These are phyloP conservation scores for Yamadazyma epiphylla DNA, from an alignment of 1,139 yeast species.

Conservation along the genomic window DNA sequence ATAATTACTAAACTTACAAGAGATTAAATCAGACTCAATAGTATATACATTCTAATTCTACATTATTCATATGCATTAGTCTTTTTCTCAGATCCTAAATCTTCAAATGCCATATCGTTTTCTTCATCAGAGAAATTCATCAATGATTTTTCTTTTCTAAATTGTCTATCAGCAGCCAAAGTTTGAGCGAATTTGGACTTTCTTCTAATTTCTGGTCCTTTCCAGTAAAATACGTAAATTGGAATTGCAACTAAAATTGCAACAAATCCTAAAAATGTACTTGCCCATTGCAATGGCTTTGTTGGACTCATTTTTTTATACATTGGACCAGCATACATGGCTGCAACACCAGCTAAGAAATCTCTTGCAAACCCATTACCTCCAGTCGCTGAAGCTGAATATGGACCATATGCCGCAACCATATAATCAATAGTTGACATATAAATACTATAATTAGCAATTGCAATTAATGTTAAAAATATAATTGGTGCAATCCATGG, in stretches of 20 bases:
- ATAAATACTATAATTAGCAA: slow-evolving; percentile 34
- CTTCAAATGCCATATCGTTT: slow-evolving; percentile 11
- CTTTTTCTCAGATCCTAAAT: slow-evolving; percentile 1
- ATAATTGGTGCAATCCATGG: slow-evolving; percentile 38
- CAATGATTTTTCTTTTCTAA: slow-evolving; percentile 12
- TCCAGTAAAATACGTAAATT: slow-evolving; percentile 26
- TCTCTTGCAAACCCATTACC: slow-evolving; percentile 41
- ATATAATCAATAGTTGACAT: slow-evolving; percentile 37
- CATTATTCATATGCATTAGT: no score
- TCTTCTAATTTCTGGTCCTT: slow-evolving; percentile 23
- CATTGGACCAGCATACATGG: slow-evolving; percentile 33
- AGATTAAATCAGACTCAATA: slow-evolving; percentile 2
- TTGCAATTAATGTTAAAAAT: slow-evolving; percentile 27
- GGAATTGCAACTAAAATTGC: slow-evolving; percentile 26
- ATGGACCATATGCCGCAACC: slow-evolving; percentile 38
- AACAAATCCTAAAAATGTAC: slow-evolving; percentile 29
- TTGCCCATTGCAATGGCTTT: slow-evolving; percentile 30
- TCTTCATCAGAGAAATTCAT: slow-evolving; percentile 7
- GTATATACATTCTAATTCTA: not conserved
- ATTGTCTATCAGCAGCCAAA: slow-evolving; percentile 22
- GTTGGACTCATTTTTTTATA: slow-evolving; percentile 24
- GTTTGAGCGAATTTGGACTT: slow-evolving; percentile 26
- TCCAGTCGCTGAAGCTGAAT: slow-evolving; percentile 38
- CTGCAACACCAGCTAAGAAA: slow-evolving; percentile 32
- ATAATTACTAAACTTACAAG: slow-evolving; percentile 14